Evolutionary conservation across 2,329 filamentous ascomycete species (phyloP).

Genomic region (Trematosphaeria pertusa): DNA sequence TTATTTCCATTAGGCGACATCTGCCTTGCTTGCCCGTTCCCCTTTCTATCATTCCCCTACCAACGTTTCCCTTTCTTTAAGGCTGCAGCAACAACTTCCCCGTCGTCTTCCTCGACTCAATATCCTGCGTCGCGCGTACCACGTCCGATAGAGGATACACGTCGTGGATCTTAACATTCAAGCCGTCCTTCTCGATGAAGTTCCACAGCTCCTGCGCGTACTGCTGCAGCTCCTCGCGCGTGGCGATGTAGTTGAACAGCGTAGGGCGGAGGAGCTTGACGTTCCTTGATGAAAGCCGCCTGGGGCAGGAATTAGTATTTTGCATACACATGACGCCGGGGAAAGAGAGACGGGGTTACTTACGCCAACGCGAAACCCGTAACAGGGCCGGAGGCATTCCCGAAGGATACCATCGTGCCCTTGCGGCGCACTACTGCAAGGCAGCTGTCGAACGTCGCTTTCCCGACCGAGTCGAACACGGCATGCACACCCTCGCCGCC

Average conservation of each 20-base stretch:
- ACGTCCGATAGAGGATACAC: slow-evolving; percentile 78
- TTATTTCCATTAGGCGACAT: too few species aligned
- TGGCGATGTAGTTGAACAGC: slow-evolving; percentile 68
- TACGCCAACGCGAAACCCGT: slow-evolving; percentile 69
- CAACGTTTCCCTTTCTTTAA: too few species aligned
- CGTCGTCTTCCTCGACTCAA: slow-evolving; percentile 81
- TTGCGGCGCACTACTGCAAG: slow-evolving; percentile 77
- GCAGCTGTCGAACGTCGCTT: slow-evolving; percentile 81
- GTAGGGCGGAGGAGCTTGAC: slow-evolving; percentile 77
- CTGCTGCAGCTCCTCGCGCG: slow-evolving; percentile 70
- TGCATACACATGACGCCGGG: background rate
- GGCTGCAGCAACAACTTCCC: slow-evolving; percentile 82
- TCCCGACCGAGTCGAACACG: slow-evolving; percentile 87
- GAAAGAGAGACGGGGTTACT: slow-evolving; percentile 50
- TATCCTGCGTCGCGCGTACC: slow-evolving; percentile 72
- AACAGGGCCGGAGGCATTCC: slow-evolving; percentile 81
- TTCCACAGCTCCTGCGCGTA: slow-evolving; percentile 77
- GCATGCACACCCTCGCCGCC: slow-evolving; percentile 74
- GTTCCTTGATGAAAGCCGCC: slow-evolving; percentile 73
- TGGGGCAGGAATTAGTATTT: slow-evolving; percentile 20
- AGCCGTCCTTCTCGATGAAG: slow-evolving; percentile 71
- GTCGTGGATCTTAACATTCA: slow-evolving; percentile 77
- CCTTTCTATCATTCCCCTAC: too few species aligned
- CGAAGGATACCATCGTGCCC: slow-evolving; percentile 79
- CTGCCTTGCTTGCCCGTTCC: too few species aligned